Evolutionary conservation across 345 rosid genomes (phyloP), one percentile per base, ranked within the genome.

Genomic region (Schrenkiella parvula): DNA sequence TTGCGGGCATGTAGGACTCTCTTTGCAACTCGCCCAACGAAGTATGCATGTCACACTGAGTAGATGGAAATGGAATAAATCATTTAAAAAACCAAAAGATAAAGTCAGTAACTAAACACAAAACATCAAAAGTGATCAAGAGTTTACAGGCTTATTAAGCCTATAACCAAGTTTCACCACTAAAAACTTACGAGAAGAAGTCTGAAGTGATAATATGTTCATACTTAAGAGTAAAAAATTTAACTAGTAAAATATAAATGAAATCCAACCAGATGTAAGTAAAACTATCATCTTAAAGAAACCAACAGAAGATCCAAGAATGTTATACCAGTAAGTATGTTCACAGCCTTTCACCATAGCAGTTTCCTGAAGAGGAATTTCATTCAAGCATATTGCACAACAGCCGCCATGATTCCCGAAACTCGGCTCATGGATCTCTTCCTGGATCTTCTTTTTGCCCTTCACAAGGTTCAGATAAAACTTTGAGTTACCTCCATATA

Each of bases 271-370:
- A 56, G 21, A 34, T 46, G 26, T n/a, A 47, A 39, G 39, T 21
- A 44, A 44, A 18, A 15, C 10, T 13, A 68, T 22, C 48, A 17
- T 25, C 11, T 23, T 38, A 47, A 26, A 28, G 42, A 37, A 17
- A 59, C 2, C 17, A 47, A 47, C 0, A 57, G 1, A 38, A 39
- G 52, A 32, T 3, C 17, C 1, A 19, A 54, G 70, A 86, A 50
- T 4, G 5, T 0, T 5, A 70, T 83, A 89, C 98, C 98, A 93
- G 87, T 93, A 93, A 25, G 95, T 82, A 42, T 93, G 97, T 80
- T 93, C 97, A 85, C 98, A 93, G 79, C 91, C 97, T 82, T 88
- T 91, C 38, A 93, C 77, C 66, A 91, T 89, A 50, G 98, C 96
- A 61, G 89, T 91, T 75, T 93, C 98, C 78, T 83, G 85, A 39